Base-by-base conservation (phyloP, 192 early-diverging fungal species). In the Rhizophagus sp. region DNA sequence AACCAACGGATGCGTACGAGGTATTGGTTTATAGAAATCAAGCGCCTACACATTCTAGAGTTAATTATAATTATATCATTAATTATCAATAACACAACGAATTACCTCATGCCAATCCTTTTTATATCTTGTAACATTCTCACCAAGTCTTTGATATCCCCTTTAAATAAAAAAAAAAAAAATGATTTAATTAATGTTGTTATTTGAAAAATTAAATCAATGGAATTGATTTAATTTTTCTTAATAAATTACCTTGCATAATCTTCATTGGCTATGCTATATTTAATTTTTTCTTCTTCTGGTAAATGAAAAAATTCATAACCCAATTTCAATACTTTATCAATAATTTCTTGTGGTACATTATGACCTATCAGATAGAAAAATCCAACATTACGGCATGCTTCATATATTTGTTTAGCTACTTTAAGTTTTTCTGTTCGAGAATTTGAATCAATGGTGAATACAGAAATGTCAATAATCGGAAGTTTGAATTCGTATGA, bases 51-150 rank as follows among this genome's bases (percentile, higher is more conserved):
- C 62, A 75, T 33, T 34, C n/a, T 34, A 34, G 17, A 34, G 27
- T 77, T 4, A 17, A 22, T 47, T 64, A 6, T 66, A 66, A 15
- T 44, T 57, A 75, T n/a, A 41, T 11, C 17, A 7, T 30, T 63
- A 17, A 17, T 62, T 30, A 69, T 24, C 33, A 64, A 41, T 47
- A 73, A 72, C 39, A 3, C 15, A 24, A 25, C 30, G n/a, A 77
- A 74, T 39, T 67, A 82, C 87, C 72, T 88, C 87, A 61, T 88
- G 87, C 82, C 84, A 88, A 63, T 88, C 87, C 49, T 83, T 85
- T 68, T 81, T 77, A 74, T 88, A 88, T 62, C 72, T 79, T n/a
- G 87, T 88, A 61, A 88, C 86, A 64, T 88, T 88, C 73, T 89
- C 84, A 4, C 87, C 87, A 36, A 88, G 75, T 68, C 84, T 73